Evolutionary conservation across 352 stramenopile genomes (phyloP), one percentile per base, ranked within the genome.

Genomic region (Thalassiosira mediterranea): DNA sequence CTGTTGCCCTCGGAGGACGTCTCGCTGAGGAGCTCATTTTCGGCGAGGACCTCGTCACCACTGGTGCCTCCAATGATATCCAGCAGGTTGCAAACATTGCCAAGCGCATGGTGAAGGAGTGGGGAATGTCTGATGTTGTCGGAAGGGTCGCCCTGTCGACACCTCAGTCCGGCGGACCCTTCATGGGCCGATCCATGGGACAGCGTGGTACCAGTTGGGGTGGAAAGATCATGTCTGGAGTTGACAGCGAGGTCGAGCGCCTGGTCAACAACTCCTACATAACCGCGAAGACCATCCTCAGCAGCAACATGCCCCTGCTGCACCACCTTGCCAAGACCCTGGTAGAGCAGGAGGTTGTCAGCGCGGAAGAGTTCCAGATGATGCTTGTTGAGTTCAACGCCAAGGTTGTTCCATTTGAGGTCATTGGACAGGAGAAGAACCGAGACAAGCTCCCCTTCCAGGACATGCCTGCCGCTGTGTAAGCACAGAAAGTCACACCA

Each of bases 221-320:
- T 57, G 61, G 72, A 8, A 86, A 88, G 65, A 87, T 91, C 25
- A 82, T 88, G 71, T 51, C 58, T 31, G 81, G 66, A 28, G 80
- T 93, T 29, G 87, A 93, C 53, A 60, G 64, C 68, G 89, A 94
- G 79, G 82, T 93, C 29, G 90, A 95, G 69, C 87, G 90, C 72
- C 74, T 96, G 57, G 91, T 96, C 1, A 94, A 93, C 66, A 93
- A 95, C 63, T 86, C 82, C 3, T 95, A 96, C 67, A 56, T 94
- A 10, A 83, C 81, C 11, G 89, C 87, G 47, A 95, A 96, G 84
- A 87, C 90, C 40, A 93, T 95, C 53, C 66, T 96, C 17, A 72
- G 34, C 2, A 80, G 94, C 2, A 96, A 96, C 77, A 74, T 77
- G 15, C 58, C 77, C 1, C 68, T 96, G n/a, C 69, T 96, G 15